Conservation (phyloP, 2,329 filamentous ascomycete genomes). For the Saccharata proteae region DNA sequence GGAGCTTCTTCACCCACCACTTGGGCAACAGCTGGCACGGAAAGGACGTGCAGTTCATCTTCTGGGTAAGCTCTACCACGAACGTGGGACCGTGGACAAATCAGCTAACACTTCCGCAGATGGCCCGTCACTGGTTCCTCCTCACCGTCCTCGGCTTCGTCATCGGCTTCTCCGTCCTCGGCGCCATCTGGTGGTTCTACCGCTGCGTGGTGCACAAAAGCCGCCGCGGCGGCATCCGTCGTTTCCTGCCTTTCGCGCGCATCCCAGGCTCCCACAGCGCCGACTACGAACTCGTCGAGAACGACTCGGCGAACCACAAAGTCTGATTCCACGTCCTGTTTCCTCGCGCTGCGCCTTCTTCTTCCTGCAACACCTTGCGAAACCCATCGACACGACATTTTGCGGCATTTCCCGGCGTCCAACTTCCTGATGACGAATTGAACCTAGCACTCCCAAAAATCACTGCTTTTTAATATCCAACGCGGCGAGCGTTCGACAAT, state of each 20-base stretch:
- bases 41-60: constrained; percentile 51
- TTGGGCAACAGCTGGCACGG: constrained; percentile 55
- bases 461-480: no score
- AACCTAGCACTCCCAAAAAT: no score
- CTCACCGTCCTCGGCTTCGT: constrained; percentile 43
- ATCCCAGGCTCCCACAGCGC: neutral
- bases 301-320: constrained; percentile 4
- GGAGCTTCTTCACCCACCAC: constrained; percentile 62
- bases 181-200: constrained; percentile 41
- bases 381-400: no score
- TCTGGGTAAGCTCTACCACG: constrained; percentile 38
- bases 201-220: constrained; percentile 20
- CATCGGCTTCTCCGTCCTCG: constrained; percentile 38
- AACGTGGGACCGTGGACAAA: neutral
- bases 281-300: constrained; percentile 8
- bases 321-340: constrained; percentile 1
- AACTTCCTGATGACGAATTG: no score
- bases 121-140: constrained; percentile 43
- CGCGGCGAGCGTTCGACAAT: no score
- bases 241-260: constrained; percentile 3
- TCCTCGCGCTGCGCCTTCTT: neutral
- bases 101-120: constrained; percentile 19
- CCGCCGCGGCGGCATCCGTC: constrained; percentile 3
- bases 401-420: no score
- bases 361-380: neutral